Percentiles rank a stretch among this genome's conserved stretches.
Evolutionary conservation across 768 basidiomycete genomes (phyloP).

Genomic region (Lyophyllum shimeji): DNA sequence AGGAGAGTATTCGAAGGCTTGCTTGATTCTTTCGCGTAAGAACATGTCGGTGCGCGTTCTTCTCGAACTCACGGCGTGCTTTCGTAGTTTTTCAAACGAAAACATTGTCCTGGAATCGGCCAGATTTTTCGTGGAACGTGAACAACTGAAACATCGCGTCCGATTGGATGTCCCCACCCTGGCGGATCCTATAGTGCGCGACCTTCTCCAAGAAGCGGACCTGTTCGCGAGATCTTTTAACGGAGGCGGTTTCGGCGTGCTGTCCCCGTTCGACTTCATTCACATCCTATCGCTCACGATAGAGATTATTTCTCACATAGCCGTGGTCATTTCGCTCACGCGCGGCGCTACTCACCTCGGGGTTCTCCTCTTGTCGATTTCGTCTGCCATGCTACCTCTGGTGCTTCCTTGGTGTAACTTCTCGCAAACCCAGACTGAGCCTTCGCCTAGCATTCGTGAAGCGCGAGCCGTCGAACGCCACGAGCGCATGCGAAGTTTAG

Average conservation of each 20-base stretch:
- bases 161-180: slow-evolving; percentile 79
- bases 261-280: slow-evolving; percentile 79
- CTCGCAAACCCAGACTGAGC: slow-evolving; percentile 40
- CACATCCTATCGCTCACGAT: slow-evolving; percentile 69
- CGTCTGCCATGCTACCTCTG: slow-evolving; percentile 61
- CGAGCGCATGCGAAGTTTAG: slow-evolving; percentile 74
- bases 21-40: slow-evolving; percentile 76
- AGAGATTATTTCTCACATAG: slow-evolving; percentile 71
- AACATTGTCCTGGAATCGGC: slow-evolving; percentile 71
- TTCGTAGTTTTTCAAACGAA: slow-evolving; percentile 64
- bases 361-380: slow-evolving; percentile 57
- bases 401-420: slow-evolving; percentile 52
- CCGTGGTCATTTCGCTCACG: slow-evolving; percentile 66
- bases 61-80: slow-evolving; percentile 15
- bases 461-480: slow-evolving; percentile 66
- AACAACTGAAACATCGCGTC: slow-evolving; percentile 76
- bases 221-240: slow-evolving; percentile 81
- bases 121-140: slow-evolving; percentile 72
- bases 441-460: slow-evolving; percentile 51
- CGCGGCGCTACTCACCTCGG: slow-evolving; percentile 53
- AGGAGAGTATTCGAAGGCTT: slow-evolving; percentile 63
- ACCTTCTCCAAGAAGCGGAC: slow-evolving; percentile 84
- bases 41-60: slow-evolving; percentile 17
- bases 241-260: slow-evolving; percentile 73
- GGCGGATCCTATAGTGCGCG: slow-evolving; percentile 68